Evolutionary conservation across 1,284 basidiomycete genomes (phyloP), one percentile per base, ranked within the genome.

Genomic region (Sanghuangporus weigelae): DNA sequence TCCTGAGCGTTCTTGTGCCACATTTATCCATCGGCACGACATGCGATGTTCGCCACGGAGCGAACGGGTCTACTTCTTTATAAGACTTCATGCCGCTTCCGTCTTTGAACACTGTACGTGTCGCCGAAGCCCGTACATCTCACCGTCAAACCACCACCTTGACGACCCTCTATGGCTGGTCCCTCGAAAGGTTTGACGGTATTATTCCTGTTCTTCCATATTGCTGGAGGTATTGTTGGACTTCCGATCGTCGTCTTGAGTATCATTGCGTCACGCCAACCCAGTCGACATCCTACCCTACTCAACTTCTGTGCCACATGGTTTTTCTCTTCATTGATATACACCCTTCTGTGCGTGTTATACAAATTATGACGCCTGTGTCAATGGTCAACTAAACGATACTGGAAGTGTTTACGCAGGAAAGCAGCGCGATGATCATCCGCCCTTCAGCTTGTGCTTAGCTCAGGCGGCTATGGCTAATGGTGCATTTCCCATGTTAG

Each of bases 381-480:
- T 31, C 12, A 36, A 31, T 14, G 6, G 23, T n/a, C 26, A 51
- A 16, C 38, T 35, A 21, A 38, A 19, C 35, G 16, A 57, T 38
- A 26, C 42, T 46, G 31, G 11, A 35, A 65, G 64, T 11, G 40
- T 65, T 2, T 65, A 57, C 46, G 60, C 64, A 26, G 64, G 64
- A 39, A 56, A 65, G n/a, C 60, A 65, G 35, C 48, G 57, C 16
- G 55, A 62, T 39, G 56, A 57, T n/a, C 64, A 65, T 40, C 64
- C 64, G n/a, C 49, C 64, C n/a, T 59, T 62, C 23, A 39, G 40
- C 26, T 40, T 65, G 12, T 65, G 64, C 57, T 39, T 65, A 49
- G 60, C 64, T 0, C 64, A 65, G 54, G 64, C 64, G 31, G 59
- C 65, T 3, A 68, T 68, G 67, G 57, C 63, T n/a, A 64, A 64